phyloP scores from a whole-genome alignment of 768 basidiomycete species.

The Collybia sp. region DNA sequence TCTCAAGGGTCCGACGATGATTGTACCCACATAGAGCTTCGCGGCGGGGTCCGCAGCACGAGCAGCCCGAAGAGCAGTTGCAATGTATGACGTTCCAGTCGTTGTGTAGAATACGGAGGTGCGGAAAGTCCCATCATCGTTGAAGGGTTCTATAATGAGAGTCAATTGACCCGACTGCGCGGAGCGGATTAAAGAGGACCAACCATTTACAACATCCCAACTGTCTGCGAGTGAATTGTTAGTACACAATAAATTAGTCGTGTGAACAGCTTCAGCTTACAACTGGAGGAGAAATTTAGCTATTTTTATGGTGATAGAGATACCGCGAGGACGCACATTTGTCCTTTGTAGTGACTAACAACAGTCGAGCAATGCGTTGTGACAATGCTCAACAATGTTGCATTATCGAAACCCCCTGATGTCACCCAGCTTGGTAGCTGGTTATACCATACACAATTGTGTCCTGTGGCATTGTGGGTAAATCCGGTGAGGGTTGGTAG shows the following conservation, averaged over 20 bases:
- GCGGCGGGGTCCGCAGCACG: conserved; percentile 48
- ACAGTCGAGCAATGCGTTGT: conserved; percentile 43
- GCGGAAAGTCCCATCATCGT: conserved; percentile 57
- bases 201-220: conserved; percentile 41
- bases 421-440: conserved; percentile 51
- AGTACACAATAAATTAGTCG: neutral
- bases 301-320: neutral
- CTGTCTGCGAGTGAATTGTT: conserved; percentile 16
- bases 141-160: conserved; percentile 40
- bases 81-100: conserved; percentile 43
- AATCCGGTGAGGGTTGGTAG: neutral
- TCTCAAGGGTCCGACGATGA: neutral
- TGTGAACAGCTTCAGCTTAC: conserved; percentile 22
- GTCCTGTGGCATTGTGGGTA: conserved; percentile 19
- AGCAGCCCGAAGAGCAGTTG: conserved; percentile 47
- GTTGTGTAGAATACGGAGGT: conserved; percentile 48
- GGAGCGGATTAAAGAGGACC: neutral
- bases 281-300: conserved; percentile 13
- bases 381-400: conserved; percentile 37
- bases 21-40: conserved; percentile 45
- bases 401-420: conserved; percentile 34
- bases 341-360: conserved; percentile 48
- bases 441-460: conserved; percentile 47
- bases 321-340: conserved; percentile 29
- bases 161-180: neutral